Conservation (phyloP, 208 protist species). For the Leishmania arabica region DNA sequence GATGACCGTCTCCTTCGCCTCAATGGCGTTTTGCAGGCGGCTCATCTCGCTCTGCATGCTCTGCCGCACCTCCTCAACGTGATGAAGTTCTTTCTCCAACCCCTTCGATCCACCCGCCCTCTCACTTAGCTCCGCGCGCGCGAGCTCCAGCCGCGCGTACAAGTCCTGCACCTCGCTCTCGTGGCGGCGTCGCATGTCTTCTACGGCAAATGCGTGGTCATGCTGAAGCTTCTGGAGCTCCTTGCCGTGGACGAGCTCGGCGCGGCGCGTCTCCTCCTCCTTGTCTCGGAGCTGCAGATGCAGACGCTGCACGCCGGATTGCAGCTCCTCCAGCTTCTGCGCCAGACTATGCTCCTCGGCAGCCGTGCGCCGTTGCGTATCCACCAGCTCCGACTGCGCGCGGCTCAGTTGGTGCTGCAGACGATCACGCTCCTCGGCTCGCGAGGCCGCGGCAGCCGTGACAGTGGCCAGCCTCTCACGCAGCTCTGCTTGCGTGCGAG, state of each 20-base stretch:
- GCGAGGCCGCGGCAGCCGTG: conserved; percentile 22
- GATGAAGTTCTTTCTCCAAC: conserved; percentile 42
- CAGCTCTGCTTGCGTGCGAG: conserved; percentile 29
- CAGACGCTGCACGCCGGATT: conserved; percentile 29
- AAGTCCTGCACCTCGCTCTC: conserved; percentile 57
- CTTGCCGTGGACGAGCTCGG: conserved; percentile 40
- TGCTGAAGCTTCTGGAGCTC: conserved; percentile 48
- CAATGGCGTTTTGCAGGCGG: conserved; percentile 11
- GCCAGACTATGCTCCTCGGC: conserved; percentile 40
- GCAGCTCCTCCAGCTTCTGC: conserved; percentile 41
- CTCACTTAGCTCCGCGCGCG: conserved; percentile 47
- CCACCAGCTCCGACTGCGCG: conserved; percentile 37
- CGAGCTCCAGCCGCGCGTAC: conserved; percentile 45
- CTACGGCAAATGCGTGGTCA: conserved; percentile 29
- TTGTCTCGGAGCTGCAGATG: conserved; percentile 54
- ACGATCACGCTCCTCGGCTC: conserved; percentile 46
- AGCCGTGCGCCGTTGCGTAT: conserved; percentile 31
- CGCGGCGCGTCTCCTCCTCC: conserved; percentile 49
- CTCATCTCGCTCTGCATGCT: conserved; percentile 35
- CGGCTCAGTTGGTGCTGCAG: conserved; percentile 48
- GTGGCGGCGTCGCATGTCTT: conserved; percentile 36
- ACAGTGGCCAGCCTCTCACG: conserved; percentile 44
- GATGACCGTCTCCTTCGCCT: conserved; percentile 25
- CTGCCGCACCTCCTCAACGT: conserved; percentile 33
- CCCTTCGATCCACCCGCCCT: conserved; percentile 47